Percentiles rank a stretch among this genome's conserved stretches.
These are phyloP conservation scores for Myochromella boudieri DNA, from an alignment of 768 basidiomycete species.

Conservation along the genomic window DNA sequence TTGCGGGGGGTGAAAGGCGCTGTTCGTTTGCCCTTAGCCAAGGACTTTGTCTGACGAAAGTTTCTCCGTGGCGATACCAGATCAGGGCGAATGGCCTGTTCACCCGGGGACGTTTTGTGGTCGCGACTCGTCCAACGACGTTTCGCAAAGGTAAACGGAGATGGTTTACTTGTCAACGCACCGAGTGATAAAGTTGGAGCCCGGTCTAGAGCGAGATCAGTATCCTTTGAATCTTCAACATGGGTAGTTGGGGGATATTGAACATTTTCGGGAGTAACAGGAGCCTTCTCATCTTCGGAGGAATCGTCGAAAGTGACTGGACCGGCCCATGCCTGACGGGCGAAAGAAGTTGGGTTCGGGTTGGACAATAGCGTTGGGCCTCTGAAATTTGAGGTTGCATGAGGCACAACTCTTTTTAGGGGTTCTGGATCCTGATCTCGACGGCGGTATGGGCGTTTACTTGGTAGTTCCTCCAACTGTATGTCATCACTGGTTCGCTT, in stretches of 20 bases:
- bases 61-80: conserved; percentile 3
- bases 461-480: conserved; percentile 31
- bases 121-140: conserved; percentile 49
- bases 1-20: conserved; percentile 6
- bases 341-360: conserved; percentile 63
- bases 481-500: conserved; percentile 32
- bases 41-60: too few species aligned
- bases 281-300: conserved; percentile 50
- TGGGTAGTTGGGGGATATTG: conserved; percentile 39
- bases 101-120: conserved; percentile 6
- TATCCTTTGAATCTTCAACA: conserved; percentile 7
- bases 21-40: background rate
- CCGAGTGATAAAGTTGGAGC: conserved; percentile 29
- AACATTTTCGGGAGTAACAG: conserved; percentile 60
- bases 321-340: conserved; percentile 56
- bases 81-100: background rate
- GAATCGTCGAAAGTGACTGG: conserved; percentile 41
- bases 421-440: conserved; percentile 21
- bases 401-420: conserved; percentile 39
- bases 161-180: conserved; percentile 56
- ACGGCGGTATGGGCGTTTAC: conserved; percentile 27
- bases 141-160: conserved; percentile 62
- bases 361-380: conserved; percentile 52
- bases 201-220: too few species aligned
- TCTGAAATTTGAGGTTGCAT: conserved; percentile 37